Conservation (phyloP, 2,329 filamentous ascomycete species). For the Penicillium sp. region DNA sequence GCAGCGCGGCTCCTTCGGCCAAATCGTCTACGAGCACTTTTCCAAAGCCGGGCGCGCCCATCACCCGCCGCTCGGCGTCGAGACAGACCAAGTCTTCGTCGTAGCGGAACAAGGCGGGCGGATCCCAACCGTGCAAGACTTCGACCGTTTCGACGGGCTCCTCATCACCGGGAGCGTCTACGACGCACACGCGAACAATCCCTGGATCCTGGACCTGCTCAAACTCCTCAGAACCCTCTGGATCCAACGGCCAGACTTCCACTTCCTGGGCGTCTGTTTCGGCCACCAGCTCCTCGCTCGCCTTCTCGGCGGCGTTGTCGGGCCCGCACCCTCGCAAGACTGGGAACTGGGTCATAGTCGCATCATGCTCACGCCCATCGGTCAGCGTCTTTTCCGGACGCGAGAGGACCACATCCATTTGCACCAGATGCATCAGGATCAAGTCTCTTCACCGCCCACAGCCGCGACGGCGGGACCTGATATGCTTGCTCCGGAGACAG, state of each 20-base stretch:
- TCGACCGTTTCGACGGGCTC: conserved; percentile 42
- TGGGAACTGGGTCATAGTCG: conserved; percentile 46
- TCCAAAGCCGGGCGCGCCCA: conserved; percentile 48
- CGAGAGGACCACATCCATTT: conserved; percentile 33
- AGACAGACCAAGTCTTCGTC: conserved; percentile 52
- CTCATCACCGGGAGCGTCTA: conserved; percentile 46
- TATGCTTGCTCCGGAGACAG: conserved; percentile 37
- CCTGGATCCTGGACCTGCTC: conserved; percentile 42
- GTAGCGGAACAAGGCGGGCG: conserved; percentile 47
- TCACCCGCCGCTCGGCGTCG: conserved; percentile 50
- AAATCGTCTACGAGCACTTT: conserved; percentile 51
- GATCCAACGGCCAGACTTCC: conserved; percentile 47
- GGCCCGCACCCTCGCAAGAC: conserved; percentile 36
- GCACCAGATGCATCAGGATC: conserved; percentile 47
- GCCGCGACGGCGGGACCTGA: conserved; percentile 13
- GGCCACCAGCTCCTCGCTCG: conserved; percentile 46
- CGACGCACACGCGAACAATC: conserved; percentile 44
- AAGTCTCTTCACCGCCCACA: conserved; percentile 35
- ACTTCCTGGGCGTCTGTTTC: conserved; percentile 47
- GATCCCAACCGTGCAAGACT: conserved; percentile 46
- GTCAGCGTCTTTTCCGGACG: conserved; percentile 40
- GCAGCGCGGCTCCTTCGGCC: conserved; percentile 50
- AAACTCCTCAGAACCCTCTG: conserved; percentile 48
- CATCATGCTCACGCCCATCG: conserved; percentile 38
- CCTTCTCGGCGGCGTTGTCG: conserved; percentile 39